Base-by-base conservation (phyloP, 148 eudicot genomes). In the Cornus florida region DNA sequence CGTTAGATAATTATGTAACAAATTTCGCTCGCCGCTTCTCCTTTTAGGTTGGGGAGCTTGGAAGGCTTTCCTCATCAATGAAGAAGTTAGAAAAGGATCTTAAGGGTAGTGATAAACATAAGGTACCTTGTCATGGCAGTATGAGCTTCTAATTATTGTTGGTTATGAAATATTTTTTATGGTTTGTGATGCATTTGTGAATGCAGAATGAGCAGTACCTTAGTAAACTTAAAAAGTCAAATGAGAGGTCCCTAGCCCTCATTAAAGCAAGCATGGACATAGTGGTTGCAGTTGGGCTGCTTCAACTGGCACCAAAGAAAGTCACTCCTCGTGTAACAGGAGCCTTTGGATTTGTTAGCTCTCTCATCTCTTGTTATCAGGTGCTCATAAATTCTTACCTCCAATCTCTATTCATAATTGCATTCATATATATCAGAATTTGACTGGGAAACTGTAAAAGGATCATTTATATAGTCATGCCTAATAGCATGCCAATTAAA, bases 311-410 rank as follows among this genome's bases (percentile, higher is more conserved):
- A 73, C 99, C 99, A 72, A 90, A 94, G 88, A 94, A 94, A 84
- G 83, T 96, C 81, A 96, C 88, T 77, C 97, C 99, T 19, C 99
- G 99, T 76, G 98, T 94, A 72, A 91, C 97, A 12, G 99, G 99
- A 78, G 99, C 95, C 64, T 82, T 94, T 57, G 98, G 99, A 78
- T 92, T 96, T 60, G 83, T 83, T 38, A 90, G 83, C 72, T 94
- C 99, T 70, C 94, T 96, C 84, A 96, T 96, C 70, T 92, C 99
- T 35, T 96, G 99, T 80, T 96, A 96, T 87, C 99, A 93, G 99
- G 99, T 93, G 74, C 46, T 28, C 23, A 46, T 66, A 69, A 33
- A n/a, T 50, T 39, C 50, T 35, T 4, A 3, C 32, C 53, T 10
- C 41, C 43, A 3, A 13, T 31, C n/a, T 38, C 9, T 41, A 35